phyloP scores from a whole-genome alignment of 1,284 basidiomycete genomes.

The Hymenochaete sp. region DNA sequence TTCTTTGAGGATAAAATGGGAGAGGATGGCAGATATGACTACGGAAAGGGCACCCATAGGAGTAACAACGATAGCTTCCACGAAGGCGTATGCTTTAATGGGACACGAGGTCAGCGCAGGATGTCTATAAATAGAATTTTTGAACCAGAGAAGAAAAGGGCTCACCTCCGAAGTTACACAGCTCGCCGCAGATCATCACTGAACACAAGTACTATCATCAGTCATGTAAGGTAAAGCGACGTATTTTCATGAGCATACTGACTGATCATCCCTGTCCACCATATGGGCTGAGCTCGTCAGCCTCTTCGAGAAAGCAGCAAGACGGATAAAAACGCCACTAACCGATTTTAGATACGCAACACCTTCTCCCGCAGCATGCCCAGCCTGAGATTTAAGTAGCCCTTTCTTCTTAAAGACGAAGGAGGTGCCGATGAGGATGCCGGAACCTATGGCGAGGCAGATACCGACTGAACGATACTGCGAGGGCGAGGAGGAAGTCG shows the following conservation, averaged over 20 bases:
- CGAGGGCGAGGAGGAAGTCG: constrained; percentile 7
- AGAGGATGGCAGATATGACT: constrained; percentile 90
- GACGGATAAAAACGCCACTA: constrained; percentile 25
- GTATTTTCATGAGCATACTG: constrained; percentile 24
- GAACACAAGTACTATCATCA: background rate
- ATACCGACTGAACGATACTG: constrained; percentile 46
- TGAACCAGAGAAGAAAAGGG: constrained; percentile 12
- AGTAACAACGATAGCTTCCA: constrained; percentile 86
- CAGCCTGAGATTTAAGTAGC: constrained; percentile 61
- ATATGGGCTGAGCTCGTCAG: constrained; percentile 45
- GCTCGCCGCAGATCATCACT: constrained; percentile 77
- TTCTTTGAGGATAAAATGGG: constrained; percentile 90
- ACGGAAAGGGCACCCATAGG: constrained; percentile 95
- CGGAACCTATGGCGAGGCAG: constrained; percentile 75
- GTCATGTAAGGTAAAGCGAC: background rate
- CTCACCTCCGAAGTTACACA: constrained; percentile 78
- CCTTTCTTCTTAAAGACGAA: constrained; percentile 98
- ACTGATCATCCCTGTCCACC: constrained; percentile 85
- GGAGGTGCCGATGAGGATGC: constrained; percentile 86
- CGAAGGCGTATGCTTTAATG: constrained; percentile 73
- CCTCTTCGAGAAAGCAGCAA: background rate
- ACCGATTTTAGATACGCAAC: constrained; percentile 91
- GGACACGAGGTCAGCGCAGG: too few species aligned
- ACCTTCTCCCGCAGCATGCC: constrained; percentile 77
- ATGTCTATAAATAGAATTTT: too few species aligned